Conservation (phyloP, 345 rosid species). For the Barbarea vulgaris region DNA sequence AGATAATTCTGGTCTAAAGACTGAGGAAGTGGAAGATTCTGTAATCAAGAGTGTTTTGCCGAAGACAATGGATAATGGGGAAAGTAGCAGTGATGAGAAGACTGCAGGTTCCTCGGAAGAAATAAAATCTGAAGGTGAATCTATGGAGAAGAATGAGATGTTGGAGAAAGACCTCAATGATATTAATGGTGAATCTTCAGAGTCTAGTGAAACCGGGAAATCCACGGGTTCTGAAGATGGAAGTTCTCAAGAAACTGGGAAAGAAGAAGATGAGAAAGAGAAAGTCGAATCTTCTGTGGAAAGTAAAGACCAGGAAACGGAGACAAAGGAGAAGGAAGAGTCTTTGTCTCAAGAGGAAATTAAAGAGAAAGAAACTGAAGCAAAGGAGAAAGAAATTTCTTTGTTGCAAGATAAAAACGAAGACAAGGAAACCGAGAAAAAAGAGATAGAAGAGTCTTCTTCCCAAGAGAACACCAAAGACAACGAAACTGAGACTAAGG, state of each 20-base stretch:
- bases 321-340: conserved; percentile 38
- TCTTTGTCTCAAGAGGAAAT: conserved; percentile 6
- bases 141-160: conserved; percentile 45
- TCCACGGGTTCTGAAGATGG: conserved; percentile 13
- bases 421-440: background rate
- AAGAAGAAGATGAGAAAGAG: conserved; percentile 9
- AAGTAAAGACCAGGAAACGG: conserved; percentile 3
- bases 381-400: background rate
- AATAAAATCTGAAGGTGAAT: conserved; percentile 39
- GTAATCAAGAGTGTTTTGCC: conserved; percentile 42
- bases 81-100: conserved; percentile 41
- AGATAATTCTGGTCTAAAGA: conserved; percentile 27
- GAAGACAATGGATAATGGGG: conserved; percentile 25
- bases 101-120: conserved; percentile 13
- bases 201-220: conserved; percentile 6
- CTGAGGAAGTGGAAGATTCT: conserved; percentile 37
- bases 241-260: background rate
- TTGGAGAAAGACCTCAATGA: conserved; percentile 42
- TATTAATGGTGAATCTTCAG: conserved; percentile 41
- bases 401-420: background rate
- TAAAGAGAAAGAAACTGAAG: background rate
- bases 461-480: background rate
- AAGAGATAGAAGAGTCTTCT: conserved; percentile 19
- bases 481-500: background rate
- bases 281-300: conserved; percentile 23